Evolutionary conservation across 139 green algal genomes (phyloP), one percentile per base, ranked within the genome.

Genomic region (Micractinium conductrix): DNA sequence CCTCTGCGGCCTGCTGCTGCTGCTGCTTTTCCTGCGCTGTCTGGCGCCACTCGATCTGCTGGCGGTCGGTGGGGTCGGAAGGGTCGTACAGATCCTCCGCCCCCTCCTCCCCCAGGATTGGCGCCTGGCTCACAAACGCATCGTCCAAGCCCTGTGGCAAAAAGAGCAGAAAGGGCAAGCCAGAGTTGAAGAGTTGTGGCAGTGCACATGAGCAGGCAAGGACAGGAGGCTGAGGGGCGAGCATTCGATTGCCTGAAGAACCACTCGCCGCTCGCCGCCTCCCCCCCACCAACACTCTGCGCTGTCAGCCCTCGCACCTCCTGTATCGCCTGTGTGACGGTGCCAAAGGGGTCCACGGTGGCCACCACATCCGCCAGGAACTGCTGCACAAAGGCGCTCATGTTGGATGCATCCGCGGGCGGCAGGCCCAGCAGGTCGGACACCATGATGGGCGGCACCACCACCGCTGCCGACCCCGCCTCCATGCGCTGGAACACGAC

Each of bases 401-500:
- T 76, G 40, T 76, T 87, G 7, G 85, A 88, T 3, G 85, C 73
- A 22, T 92, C 90, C 12, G 85, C 55, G n/a, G 81, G 37, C 30
- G 93, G 84, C 79, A 95, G 63, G 42, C 90, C 90, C 87, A 96
- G 87, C 83, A 96, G 80, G 87, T 98, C 93, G 55, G 35, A 65
- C 62, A 83, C 74, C 37, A 83, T 62, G 37, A 90, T 86, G 50
- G 87, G 83, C 2, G 83, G 87, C 42, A 86, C 50, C 38, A 88
- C 69, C 55, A 88, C 78, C 33, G 45, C 26, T 43, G 79, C 42
- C 35, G 74, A 87, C 58, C 88, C 83, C 28, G 92, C 90, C 92
- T 99, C 97, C 94, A 99, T 97, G 48, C 97, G 91, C 88, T 97
- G 94, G 85, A 99, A 98, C 44, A 98, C 95, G 53, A 98, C 91